A percentile compares a stretch with the other conserved stretches of the same genome.
phyloP scores from a whole-genome alignment of 2,329 filamentous ascomycete genomes.

The Aspergillus latus region DNA sequence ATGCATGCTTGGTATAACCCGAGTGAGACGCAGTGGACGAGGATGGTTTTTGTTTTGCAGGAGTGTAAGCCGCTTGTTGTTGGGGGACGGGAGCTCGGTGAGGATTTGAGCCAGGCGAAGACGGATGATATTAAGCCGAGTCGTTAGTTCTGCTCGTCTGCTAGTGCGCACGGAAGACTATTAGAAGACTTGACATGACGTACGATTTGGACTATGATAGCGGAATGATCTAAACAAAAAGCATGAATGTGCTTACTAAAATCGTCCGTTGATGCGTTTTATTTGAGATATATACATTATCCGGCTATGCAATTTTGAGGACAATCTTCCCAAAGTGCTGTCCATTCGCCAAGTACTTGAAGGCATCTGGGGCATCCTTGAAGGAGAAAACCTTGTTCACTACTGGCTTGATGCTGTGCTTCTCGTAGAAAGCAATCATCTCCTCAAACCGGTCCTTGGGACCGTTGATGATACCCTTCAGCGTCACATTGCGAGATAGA shows the following conservation, averaged over 20 bases:
- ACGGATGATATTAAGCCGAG: constrained; percentile 6
- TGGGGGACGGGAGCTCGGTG: constrained; percentile 23
- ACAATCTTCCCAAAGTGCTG: constrained; percentile 58
- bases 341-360: constrained; percentile 53
- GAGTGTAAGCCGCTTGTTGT: constrained; percentile 26
- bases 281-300: neutral
- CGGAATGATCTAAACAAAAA: no score
- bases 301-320: constrained; percentile 43
- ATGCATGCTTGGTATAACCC: constrained; percentile 57
- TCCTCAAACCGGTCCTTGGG: constrained; percentile 55
- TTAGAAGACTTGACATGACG: neutral
- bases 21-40: constrained; percentile 49
- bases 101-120: constrained; percentile 25
- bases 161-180: neutral
- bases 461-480: constrained; percentile 63
- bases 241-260: neutral
- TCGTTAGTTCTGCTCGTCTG: constrained; percentile 1
- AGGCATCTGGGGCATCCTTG: constrained; percentile 53
- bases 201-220: neutral
- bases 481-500: constrained; percentile 51
- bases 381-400: constrained; percentile 58
- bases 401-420: constrained; percentile 39
- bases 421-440: constrained; percentile 37
- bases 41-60: constrained; percentile 44
- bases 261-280: neutral